A percentile compares a stretch with the other conserved stretches of the same genome.
These are phyloP conservation scores for Tetrapisispora arboricola DNA, from an alignment of 805 yeast species.

Conservation along the genomic window DNA sequence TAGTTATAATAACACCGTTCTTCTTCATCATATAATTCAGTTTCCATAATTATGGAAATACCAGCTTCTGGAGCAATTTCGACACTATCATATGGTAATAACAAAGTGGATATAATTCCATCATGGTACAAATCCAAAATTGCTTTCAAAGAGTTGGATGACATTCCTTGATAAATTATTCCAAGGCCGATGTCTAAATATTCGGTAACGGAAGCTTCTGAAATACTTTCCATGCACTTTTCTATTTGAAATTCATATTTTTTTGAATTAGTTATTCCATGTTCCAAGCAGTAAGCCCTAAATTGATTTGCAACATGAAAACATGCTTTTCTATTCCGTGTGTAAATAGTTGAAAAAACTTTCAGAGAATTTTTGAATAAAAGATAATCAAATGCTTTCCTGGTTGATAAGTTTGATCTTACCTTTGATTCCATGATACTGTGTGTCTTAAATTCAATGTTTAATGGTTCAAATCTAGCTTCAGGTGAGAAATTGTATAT, in stretches of 20 bases:
- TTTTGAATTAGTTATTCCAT: not conserved
- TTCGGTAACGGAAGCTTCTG: not conserved
- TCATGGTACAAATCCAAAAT: conserved; percentile 43
- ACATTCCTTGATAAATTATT: conserved; percentile 48
- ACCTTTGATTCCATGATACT: conserved; percentile 30
- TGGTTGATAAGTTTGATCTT: conserved; percentile 39
- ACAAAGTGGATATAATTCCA: conserved; percentile 44
- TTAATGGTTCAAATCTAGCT: conserved; percentile 46
- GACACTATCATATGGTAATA: conserved; percentile 53
- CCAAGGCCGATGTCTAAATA: conserved; percentile 48
- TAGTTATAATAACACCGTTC: conserved; percentile 67
- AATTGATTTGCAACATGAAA: conserved; percentile 33
- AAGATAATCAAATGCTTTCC: conserved; percentile 33
- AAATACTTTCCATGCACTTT: not conserved
- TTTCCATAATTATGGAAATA: conserved; percentile 56
- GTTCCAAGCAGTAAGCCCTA: not conserved
- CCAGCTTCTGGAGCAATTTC: conserved; percentile 40
- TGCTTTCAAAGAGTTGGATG: conserved; percentile 38
- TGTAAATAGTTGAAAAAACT: conserved; percentile 35
- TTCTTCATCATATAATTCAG: conserved; percentile 59
- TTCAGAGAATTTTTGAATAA: conserved; percentile 8
- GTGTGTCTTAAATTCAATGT: conserved; percentile 45
- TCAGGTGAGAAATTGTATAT: conserved; percentile 62
- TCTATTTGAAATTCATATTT: not conserved
- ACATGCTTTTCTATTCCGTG: conserved; percentile 37